phyloP scores from a whole-genome alignment of 441 rosid species.

The Gossypium trilobum region DNA sequence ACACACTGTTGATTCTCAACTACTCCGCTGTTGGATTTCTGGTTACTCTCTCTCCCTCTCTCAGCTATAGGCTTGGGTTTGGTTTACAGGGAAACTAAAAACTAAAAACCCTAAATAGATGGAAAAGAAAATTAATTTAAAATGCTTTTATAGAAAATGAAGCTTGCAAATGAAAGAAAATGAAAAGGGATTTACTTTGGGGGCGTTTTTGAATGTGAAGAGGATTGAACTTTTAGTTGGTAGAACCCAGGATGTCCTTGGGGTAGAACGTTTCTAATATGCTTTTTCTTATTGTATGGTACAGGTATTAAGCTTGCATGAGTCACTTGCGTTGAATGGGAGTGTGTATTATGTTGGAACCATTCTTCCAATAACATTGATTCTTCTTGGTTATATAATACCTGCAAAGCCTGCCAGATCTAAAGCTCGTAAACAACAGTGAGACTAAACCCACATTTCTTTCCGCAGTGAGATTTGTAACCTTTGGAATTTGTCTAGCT shows the following conservation, averaged over 20 bases:
- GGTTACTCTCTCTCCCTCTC: conserved; percentile 38
- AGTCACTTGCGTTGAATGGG: conserved; percentile 56
- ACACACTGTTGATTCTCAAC: conserved; percentile 64
- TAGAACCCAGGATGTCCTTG: neutral
- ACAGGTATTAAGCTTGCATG: conserved; percentile 81
- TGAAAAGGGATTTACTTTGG: neutral
- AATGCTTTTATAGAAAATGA: neutral
- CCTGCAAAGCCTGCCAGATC: conserved; percentile 54
- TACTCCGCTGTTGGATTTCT: conserved; percentile 81
- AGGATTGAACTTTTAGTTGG: neutral
- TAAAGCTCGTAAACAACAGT: conserved; percentile 51
- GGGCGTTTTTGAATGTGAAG: neutral
- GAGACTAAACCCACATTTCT: conserved; percentile 14
- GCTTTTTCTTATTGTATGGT: conserved; percentile 1
- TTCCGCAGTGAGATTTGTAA: neutral
- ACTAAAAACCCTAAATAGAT: neutral
- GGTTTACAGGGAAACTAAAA: neutral
- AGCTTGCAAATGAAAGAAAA: neutral
- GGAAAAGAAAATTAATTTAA: neutral
- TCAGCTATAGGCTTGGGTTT: neutral
- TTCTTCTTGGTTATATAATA: conserved; percentile 51
- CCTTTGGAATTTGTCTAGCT: neutral
- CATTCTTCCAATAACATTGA: conserved; percentile 44
- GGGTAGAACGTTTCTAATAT: neutral
- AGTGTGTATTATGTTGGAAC: conserved; percentile 81